A percentile compares a stretch with the other conserved stretches of the same genome.
Conservation (phyloP, 164 flowering plant genomes). For the Saururus chinensis region DNA sequence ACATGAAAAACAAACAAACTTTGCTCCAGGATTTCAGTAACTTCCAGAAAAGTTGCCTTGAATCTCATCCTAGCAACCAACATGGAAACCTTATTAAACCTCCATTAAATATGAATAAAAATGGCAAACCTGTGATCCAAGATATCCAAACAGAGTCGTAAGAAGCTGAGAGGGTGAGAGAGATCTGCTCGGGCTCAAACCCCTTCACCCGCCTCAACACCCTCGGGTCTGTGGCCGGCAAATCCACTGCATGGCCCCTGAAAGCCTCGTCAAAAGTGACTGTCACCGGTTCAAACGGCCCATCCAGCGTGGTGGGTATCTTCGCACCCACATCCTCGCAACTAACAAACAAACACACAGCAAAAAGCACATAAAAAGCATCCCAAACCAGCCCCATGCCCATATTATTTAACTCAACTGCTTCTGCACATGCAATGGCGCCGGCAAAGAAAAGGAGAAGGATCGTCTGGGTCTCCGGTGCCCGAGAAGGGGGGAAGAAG, state of each 20-base stretch:
- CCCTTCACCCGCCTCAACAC: slow-evolving; percentile 39
- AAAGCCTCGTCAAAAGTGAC: slow-evolving; percentile 43
- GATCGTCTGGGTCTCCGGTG: background rate
- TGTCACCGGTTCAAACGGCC: slow-evolving; percentile 68
- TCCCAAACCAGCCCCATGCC: background rate
- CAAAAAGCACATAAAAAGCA: background rate
- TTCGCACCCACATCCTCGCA: background rate
- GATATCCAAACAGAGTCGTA: slow-evolving; percentile 83
- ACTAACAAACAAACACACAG: background rate
- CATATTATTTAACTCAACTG: background rate
- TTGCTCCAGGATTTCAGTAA: no score
- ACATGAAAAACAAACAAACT: no score
- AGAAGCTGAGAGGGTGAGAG: slow-evolving; percentile 53
- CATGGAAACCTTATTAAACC: background rate
- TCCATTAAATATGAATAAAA: background rate
- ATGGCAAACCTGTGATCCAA: slow-evolving; percentile 73
- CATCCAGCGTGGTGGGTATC: slow-evolving; percentile 65
- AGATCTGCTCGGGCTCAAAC: slow-evolving; percentile 77
- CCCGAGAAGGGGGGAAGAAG: background rate
- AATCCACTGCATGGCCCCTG: slow-evolving; percentile 56
- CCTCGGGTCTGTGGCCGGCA: slow-evolving; percentile 62
- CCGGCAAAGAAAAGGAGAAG: background rate
- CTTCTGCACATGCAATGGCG: background rate
- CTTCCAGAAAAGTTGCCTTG: no score
- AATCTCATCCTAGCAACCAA: no score